Percentiles rank a stretch among this genome's conserved stretches.
These are phyloP conservation scores for Trichosporon ovoides DNA, from an alignment of 1,284 basidiomycete species.

Conservation along the genomic window DNA sequence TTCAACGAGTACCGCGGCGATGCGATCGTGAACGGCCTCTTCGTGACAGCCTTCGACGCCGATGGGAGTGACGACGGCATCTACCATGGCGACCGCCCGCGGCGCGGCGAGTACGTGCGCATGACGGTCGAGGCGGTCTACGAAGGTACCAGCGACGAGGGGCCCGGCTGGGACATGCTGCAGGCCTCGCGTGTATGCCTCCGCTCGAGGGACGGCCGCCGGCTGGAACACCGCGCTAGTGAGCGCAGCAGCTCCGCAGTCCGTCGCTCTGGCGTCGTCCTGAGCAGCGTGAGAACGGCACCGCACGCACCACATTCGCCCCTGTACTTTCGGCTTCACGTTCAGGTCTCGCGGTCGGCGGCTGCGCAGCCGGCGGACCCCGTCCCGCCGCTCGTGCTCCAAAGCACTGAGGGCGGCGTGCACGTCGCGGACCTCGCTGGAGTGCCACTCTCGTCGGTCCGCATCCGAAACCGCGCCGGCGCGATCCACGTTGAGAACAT, in stretches of 20 bases:
- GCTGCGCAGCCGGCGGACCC: not conserved
- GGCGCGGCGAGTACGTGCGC: not conserved
- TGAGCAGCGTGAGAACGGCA: constrained; percentile 5
- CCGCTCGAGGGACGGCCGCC: constrained; percentile 8
- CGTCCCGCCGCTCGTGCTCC: constrained; percentile 12
- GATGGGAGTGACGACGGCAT: not conserved
- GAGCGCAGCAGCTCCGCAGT: not conserved
- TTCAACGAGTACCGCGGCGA: constrained; percentile 13
- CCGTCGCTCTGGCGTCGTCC: constrained; percentile 11
- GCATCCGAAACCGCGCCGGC: constrained; percentile 7
- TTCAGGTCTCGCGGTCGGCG: constrained; percentile 10
- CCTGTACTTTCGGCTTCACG: constrained; percentile 17
- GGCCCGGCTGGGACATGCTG: constrained; percentile 16
- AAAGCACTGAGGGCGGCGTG: constrained; percentile 1
- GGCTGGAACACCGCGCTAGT: not conserved
- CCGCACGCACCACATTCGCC: not conserved
- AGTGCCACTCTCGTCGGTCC: constrained; percentile 4
- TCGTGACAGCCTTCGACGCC: constrained; percentile 14
- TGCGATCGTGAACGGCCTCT: constrained; percentile 10
- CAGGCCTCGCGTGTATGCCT: constrained; percentile 16
- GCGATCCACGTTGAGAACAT: constrained; percentile 8
- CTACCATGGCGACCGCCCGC: not conserved
- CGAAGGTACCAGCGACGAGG: constrained; percentile 8
- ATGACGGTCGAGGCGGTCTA: constrained; percentile 19
- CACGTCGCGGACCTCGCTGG: constrained; percentile 9